Conservation (phyloP, 805 yeast species). For the Hanseniaspora guilliermondii region DNA sequence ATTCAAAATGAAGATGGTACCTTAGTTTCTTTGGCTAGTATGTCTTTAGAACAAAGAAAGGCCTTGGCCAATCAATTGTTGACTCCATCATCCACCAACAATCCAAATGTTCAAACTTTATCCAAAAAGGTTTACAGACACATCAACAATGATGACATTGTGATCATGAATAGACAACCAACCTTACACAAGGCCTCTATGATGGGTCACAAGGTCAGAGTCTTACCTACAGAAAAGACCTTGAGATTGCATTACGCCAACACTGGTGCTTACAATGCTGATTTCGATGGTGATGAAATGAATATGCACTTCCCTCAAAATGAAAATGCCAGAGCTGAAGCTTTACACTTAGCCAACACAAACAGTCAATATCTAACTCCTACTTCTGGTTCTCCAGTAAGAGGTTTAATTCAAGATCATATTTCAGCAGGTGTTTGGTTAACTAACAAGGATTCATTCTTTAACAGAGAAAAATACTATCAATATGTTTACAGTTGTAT, state of each 20-base stretch:
- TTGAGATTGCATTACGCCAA: conserved; percentile 94
- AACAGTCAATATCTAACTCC: conserved; percentile 97
- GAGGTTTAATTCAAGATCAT: conserved; percentile 98
- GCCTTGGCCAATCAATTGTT: conserved; percentile 87
- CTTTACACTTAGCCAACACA: conserved; percentile 86
- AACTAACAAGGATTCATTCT: conserved; percentile 82
- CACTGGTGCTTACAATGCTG: conserved; percentile 98
- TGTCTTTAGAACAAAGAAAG: conserved; percentile 87
- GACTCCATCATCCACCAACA: conserved; percentile 50
- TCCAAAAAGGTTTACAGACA: conserved; percentile 93
- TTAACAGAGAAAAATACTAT: conserved; percentile 83
- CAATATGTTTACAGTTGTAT: conserved; percentile 87
- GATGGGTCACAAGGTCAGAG: conserved; percentile 99
- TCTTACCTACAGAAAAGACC: conserved; percentile 93
- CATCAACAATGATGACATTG: conserved; percentile 87
- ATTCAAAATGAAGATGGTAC: conserved; percentile 93
- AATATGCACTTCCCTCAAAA: conserved; percentile 98
- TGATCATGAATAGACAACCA: conserved; percentile 97
- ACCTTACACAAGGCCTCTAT: conserved; percentile 97
- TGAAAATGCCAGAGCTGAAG: conserved; percentile 94
- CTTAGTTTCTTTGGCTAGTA: conserved; percentile 65
- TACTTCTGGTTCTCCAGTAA: conserved; percentile 93
- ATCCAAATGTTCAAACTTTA: conserved; percentile 44
- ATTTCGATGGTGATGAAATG: conserved; percentile 99
- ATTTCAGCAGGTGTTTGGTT: conserved; percentile 98